These are phyloP conservation scores for Geotrichum siamense DNA, from an alignment of 1,139 yeast species.

Conservation along the genomic window DNA sequence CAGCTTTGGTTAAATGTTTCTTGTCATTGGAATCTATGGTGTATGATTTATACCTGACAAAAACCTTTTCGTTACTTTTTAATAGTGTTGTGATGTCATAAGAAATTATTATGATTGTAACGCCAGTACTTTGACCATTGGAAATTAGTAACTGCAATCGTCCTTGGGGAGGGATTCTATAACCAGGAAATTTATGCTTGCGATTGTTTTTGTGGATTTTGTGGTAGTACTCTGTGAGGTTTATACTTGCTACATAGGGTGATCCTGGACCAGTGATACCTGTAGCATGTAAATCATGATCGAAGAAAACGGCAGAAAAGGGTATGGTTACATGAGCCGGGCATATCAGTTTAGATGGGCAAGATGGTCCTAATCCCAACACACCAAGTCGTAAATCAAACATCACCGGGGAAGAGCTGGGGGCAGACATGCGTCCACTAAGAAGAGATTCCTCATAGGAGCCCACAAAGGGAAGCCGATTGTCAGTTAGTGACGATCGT, in stretches of 20 bases:
- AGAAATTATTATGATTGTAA: slow-evolving; percentile 36
- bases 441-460: slow-evolving; percentile 35
- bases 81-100: slow-evolving; percentile 35
- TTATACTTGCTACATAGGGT: slow-evolving; percentile 40
- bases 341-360: slow-evolving; percentile 23
- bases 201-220: slow-evolving; percentile 26
- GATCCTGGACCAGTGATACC: slow-evolving; percentile 28
- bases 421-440: slow-evolving; percentile 34
- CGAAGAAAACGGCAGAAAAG: slow-evolving; percentile 37
- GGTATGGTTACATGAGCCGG: slow-evolving; percentile 29
- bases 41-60: slow-evolving; percentile 33
- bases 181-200: slow-evolving; percentile 34
- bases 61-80: slow-evolving; percentile 27
- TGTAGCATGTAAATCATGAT: slow-evolving; percentile 25
- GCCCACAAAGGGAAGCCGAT: slow-evolving; percentile 28
- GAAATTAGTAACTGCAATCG: slow-evolving; percentile 39
- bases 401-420: slow-evolving; percentile 30
- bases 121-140: slow-evolving; percentile 38
- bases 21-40: slow-evolving; percentile 8
- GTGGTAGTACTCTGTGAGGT: slow-evolving; percentile 32
- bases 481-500: slow-evolving; percentile 12
- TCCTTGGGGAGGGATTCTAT: slow-evolving; percentile 38
- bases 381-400: slow-evolving; percentile 32
- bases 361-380: slow-evolving; percentile 23
- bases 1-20: slow-evolving; percentile 28